Percentiles rank a stretch among this genome's conserved stretches.
These are phyloP conservation scores for Erigeron philadelphicus DNA, from an alignment of 140 eudicot species.

Conservation along the genomic window DNA sequence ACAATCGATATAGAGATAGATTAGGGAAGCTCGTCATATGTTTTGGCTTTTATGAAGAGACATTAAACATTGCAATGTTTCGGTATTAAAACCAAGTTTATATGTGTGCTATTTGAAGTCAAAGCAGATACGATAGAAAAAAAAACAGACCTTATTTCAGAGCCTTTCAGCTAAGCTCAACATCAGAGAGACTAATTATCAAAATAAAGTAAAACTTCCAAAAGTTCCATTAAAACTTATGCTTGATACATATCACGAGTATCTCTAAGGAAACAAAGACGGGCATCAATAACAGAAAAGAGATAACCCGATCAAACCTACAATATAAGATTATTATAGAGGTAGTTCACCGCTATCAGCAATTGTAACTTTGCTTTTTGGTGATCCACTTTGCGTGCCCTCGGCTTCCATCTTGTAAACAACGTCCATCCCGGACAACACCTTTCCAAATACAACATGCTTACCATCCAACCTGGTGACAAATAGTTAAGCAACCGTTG, in stretches of 20 bases:
- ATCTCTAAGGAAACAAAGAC: constrained; percentile 15
- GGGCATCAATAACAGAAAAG: constrained; percentile 1
- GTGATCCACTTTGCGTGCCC: constrained; percentile 80
- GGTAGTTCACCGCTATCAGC: constrained; percentile 99
- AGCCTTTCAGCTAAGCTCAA: too few species aligned
- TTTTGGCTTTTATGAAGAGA: too few species aligned
- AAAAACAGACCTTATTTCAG: too few species aligned
- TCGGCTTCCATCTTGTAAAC: constrained; percentile 98
- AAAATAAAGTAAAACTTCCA: background rate
- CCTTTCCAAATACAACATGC: constrained; percentile 97
- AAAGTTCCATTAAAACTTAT: constrained; percentile 11
- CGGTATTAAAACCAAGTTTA: too few species aligned
- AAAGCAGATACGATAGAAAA: too few species aligned
- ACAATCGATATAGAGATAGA: too few species aligned
- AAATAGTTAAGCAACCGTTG: background rate
- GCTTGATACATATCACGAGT: constrained; percentile 21
- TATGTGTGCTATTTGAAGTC: too few species aligned
- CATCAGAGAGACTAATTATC: background rate
- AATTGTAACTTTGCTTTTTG: constrained; percentile 72
- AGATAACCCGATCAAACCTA: constrained; percentile 8
- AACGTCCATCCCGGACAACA: constrained; percentile 92
- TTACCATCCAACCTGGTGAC: constrained; percentile 76
- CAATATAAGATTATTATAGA: constrained; percentile 32
- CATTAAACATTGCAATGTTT: too few species aligned
- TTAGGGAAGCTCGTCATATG: too few species aligned